phyloP scores from a whole-genome alignment of 495 filamentous ascomycete species.

The Talaromyces stipitatus region DNA sequence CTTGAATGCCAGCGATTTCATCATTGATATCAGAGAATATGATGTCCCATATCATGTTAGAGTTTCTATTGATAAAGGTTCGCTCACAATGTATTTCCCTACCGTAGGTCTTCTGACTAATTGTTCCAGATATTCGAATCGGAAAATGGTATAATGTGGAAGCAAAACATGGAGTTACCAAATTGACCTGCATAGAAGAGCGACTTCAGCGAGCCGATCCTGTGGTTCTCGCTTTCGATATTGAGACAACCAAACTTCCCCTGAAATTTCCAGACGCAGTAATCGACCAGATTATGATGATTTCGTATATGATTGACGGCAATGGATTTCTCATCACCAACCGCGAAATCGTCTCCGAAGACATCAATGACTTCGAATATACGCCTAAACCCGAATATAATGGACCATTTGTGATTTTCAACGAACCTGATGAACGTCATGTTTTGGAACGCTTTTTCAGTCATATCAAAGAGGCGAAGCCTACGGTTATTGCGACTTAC shows the following conservation, averaged over 20 bases:
- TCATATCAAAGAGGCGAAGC: conserved; percentile 89
- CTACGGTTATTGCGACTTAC: conserved; percentile 96
- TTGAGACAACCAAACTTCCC: conserved; percentile 94
- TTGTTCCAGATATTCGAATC: conserved; percentile 70
- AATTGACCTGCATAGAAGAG: conserved; percentile 78
- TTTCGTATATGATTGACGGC: conserved; percentile 99
- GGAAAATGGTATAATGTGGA: conserved; percentile 97
- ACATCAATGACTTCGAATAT: conserved; percentile 97
- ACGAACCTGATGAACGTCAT: conserved; percentile 87
- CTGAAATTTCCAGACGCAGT: conserved; percentile 96
- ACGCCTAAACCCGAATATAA: conserved; percentile 94
- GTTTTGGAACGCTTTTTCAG: conserved; percentile 89
- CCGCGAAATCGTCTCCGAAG: conserved; percentile 93
- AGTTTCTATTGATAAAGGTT: conserved; percentile 92
- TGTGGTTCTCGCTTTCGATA: conserved; percentile 95
- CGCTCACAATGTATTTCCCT: background rate
- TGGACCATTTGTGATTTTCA: conserved; percentile 94
- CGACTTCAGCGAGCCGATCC: conserved; percentile 84
- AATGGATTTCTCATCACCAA: conserved; percentile 98
- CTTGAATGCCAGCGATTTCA: conserved; percentile 89
- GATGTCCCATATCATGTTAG: conserved; percentile 99
- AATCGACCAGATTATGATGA: conserved; percentile 99
- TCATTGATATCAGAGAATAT: conserved; percentile 98
- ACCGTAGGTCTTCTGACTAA: conserved; percentile 8
- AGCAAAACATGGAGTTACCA: conserved; percentile 81